Evolutionary conservation across 1,284 basidiomycete genomes (phyloP).

Genomic region (Sporisorium graminicola): DNA sequence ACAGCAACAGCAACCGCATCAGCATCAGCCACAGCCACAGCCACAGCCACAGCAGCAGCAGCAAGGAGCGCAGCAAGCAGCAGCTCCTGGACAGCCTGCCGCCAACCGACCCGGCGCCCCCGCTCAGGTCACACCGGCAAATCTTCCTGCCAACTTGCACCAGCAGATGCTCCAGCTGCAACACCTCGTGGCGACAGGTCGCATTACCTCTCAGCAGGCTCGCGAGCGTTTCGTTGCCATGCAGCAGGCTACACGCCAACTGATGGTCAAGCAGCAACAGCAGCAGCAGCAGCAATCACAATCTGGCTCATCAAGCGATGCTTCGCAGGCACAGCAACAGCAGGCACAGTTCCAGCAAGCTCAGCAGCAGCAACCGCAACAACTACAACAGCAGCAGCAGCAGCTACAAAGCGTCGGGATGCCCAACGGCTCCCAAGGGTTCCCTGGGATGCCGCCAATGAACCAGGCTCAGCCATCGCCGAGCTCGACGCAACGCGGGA

Average conservation of each 20-base stretch:
- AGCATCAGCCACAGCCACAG: constrained; percentile 19
- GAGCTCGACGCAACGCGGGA: constrained; percentile 10
- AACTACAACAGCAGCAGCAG: too few species aligned
- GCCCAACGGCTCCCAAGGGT: constrained; percentile 14
- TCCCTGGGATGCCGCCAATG: constrained; percentile 26
- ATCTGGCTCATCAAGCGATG: constrained; percentile 12
- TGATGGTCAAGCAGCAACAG: constrained; percentile 53
- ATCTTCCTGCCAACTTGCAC: constrained; percentile 47
- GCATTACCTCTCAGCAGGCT: constrained; percentile 63
- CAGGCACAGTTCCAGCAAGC: neutral
- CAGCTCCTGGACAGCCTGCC: constrained; percentile 7
- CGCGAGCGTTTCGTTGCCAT: constrained; percentile 58
- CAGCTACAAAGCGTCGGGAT: constrained; percentile 7
- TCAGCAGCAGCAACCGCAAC: constrained; percentile 5
- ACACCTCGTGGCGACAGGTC: constrained; percentile 49
- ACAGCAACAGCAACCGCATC: constrained; percentile 12
- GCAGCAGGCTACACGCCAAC: constrained; percentile 56
- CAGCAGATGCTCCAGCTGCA: constrained; percentile 62
- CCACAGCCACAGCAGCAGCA: constrained; percentile 9
- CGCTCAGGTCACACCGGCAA: constrained; percentile 25
- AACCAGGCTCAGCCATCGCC: constrained; percentile 19
- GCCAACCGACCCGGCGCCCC: constrained; percentile 21
- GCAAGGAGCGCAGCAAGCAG: neutral
- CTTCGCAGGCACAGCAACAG: constrained; percentile 8
- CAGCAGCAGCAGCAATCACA: constrained; percentile 20